Base-by-base conservation (phyloP, 441 rosid genomes). In the Adansonia madagascariensis region DNA sequence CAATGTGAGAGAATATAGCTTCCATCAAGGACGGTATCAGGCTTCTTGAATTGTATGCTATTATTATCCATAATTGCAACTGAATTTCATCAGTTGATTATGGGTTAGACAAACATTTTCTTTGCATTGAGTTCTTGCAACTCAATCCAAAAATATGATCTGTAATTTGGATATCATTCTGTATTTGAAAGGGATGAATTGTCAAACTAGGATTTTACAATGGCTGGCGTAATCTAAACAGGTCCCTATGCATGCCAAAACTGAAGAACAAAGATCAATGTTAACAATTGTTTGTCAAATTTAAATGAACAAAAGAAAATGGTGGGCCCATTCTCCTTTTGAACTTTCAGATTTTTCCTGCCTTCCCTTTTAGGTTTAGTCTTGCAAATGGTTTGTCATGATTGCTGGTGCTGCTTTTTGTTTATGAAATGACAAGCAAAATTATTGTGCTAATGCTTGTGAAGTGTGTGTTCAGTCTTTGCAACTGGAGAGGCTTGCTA, bases 401-500 rank as follows among this genome's bases (percentile, higher is more conserved):
- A 41, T 60, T 75, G 61, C 77, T 78, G 69, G 52, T 77, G 66
- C 57, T 85, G 78, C 67, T 66, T 76, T 69, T 74, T 76, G 57
- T 80, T 63, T 63, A 78, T 78, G 52, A 11, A 4, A 43, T 75
- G 64, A 43, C 43, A 71, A 60, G 53, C 44, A 57, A 76, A 70
- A 22, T 10, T 14, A 3, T 74, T 70, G 59, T 73, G 78, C 81
- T 82, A 74, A 88, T 79, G 65, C 81, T 18, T 84, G 50, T 74
- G 59, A 44, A 79, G 61, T 65, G 76, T 39, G 69, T 84, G 70
- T 81, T 52, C 92, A 97, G 99, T 97, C 98, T 31, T 84, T 97
- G 83, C 94, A 93, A 73, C 97, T 97, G 74, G 93, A 91, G 86
- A 97, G 98, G 84, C 93, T 97, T 83, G 97, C 98, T 41, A 80